These are phyloP conservation scores for Elongisporangium senticosum DNA, from an alignment of 352 stramenopile species.

Conservation along the genomic window DNA sequence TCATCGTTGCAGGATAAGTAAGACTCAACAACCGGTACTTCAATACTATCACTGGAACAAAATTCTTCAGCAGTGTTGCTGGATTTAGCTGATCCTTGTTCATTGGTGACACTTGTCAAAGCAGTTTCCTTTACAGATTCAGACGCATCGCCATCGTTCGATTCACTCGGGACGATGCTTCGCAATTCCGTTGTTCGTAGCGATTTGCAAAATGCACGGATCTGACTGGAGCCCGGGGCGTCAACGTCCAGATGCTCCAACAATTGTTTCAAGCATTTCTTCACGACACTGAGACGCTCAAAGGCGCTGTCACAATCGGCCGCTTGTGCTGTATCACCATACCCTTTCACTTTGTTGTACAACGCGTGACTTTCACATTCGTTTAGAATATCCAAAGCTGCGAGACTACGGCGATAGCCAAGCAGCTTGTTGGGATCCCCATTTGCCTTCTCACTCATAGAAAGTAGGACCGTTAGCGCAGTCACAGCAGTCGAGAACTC, in stretches of 20 bases:
- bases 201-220: conserved; percentile 41
- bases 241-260: conserved; percentile 48
- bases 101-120: neutral
- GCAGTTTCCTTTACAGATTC: neutral
- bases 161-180: conserved; percentile 11
- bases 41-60: neutral
- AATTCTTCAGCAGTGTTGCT: neutral
- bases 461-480: conserved; percentile 67
- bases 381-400: conserved; percentile 61
- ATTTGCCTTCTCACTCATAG: conserved; percentile 57
- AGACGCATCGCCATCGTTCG: neutral
- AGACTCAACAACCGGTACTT: neutral
- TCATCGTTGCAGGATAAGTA: neutral
- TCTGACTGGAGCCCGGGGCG: conserved; percentile 34
- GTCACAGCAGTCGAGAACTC: conserved; percentile 72
- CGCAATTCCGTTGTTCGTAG: conserved; percentile 34
- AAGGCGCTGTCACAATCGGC: conserved; percentile 38
- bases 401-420: conserved; percentile 60
- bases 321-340: conserved; percentile 23
- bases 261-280: conserved; percentile 54
- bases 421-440: conserved; percentile 50
- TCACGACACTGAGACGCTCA: conserved; percentile 39
- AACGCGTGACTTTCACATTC: conserved; percentile 52
- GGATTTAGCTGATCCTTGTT: neutral
- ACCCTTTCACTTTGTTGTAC: conserved; percentile 28